Percentiles rank a stretch among this genome's conserved stretches.
Conservation (phyloP, 2,329 filamentous ascomycete species). For the Xylaria sp. region DNA sequence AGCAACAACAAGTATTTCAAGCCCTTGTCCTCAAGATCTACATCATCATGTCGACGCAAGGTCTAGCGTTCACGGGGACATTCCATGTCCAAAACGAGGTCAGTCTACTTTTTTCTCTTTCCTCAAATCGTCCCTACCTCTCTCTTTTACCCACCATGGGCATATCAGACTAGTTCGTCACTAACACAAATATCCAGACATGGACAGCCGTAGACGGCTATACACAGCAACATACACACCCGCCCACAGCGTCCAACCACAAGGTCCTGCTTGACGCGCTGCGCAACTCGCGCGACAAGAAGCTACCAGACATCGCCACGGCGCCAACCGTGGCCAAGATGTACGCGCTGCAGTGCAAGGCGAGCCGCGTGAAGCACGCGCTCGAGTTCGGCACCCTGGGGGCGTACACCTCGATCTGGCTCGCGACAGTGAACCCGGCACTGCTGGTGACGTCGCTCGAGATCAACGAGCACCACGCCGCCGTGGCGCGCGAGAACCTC, state of each 20-base stretch:
- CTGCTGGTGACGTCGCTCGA: constrained; percentile 36
- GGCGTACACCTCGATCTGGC: constrained; percentile 40
- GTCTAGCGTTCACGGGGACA: constrained; percentile 23
- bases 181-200: constrained; percentile 28
- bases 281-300: constrained; percentile 36
- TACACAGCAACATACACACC: constrained; percentile 27
- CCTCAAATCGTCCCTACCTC: neutral
- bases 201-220: constrained; percentile 36
- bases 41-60: constrained; percentile 31
- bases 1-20: neutral
- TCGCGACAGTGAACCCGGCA: constrained; percentile 29
- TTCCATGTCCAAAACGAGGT: constrained; percentile 34
- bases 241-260: constrained; percentile 27
- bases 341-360: constrained; percentile 38
- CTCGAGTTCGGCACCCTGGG: constrained; percentile 40
- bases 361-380: constrained; percentile 29
- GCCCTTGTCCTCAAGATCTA: constrained; percentile 18
- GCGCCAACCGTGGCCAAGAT: constrained; percentile 33
- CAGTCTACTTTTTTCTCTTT: neutral
- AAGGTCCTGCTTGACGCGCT: constrained; percentile 30
- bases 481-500: constrained; percentile 35
- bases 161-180: neutral
- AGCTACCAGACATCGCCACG: constrained; percentile 34
- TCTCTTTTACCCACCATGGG: neutral
- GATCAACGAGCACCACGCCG: constrained; percentile 26